These are phyloP conservation scores for Erysimum pusillum DNA, from an alignment of 441 rosid species.

Conservation along the genomic window DNA sequence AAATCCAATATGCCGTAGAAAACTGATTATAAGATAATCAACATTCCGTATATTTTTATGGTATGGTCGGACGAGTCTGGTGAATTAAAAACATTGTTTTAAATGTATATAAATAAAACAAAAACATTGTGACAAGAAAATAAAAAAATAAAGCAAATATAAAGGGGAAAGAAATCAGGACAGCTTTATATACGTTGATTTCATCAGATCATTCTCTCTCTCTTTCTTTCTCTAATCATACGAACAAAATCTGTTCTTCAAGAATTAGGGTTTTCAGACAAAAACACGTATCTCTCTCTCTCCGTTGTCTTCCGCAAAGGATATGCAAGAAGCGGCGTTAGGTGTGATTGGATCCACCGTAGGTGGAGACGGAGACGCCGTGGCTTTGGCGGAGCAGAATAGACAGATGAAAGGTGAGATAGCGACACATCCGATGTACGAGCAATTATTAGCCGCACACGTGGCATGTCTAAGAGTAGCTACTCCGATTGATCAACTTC, in stretches of 20 bases:
- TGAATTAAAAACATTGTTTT: not conserved
- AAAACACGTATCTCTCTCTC: slow-evolving; percentile 4
- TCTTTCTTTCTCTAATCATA: slow-evolving; percentile 28
- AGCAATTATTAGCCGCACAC: slow-evolving; percentile 85
- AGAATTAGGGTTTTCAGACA: slow-evolving; percentile 34
- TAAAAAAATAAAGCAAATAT: not conserved
- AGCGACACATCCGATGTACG: slow-evolving; percentile 83
- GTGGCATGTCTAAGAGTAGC: slow-evolving; percentile 92
- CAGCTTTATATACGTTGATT: slow-evolving; percentile 45
- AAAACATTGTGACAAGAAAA: not conserved
- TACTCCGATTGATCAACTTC: slow-evolving; percentile 93
- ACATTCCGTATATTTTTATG: not conserved
- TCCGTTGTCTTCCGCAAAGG: no score
- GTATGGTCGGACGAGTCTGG: not conserved
- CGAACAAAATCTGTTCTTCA: slow-evolving; percentile 31
- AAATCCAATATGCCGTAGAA: not conserved
- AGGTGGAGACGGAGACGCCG: slow-evolving; percentile 57
- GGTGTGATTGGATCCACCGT: slow-evolving; percentile 72
- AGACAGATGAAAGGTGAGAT: slow-evolving; percentile 84
- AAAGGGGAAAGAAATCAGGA: slow-evolving; percentile 31
- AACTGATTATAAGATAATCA: not conserved
- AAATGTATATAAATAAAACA: not conserved
- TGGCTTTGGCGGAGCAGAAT: slow-evolving; percentile 57
- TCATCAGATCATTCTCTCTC: slow-evolving; percentile 17
- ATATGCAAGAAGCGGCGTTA: slow-evolving; percentile 79